These are phyloP conservation scores for Fonsecaea multimorphosa DNA, from an alignment of 2,329 filamentous ascomycete genomes.

Conservation along the genomic window DNA sequence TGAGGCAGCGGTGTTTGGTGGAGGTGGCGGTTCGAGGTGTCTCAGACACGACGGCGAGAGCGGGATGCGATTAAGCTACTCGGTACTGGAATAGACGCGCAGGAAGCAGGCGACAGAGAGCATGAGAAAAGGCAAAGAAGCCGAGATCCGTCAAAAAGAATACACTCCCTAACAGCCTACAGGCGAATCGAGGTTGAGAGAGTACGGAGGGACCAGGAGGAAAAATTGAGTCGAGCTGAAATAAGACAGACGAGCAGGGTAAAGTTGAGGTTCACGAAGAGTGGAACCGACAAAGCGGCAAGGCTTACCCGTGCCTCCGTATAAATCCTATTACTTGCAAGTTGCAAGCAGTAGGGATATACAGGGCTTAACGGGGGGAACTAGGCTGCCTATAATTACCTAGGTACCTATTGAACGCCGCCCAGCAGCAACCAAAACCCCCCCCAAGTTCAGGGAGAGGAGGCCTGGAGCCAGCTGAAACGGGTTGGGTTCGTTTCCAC, in stretches of 20 bases:
- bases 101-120: conserved; percentile 21
- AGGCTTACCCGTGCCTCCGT: conserved; percentile 8
- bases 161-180: conserved; percentile 21
- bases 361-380: background rate
- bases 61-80: conserved; percentile 16
- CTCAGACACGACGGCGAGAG: conserved; percentile 32
- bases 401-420: background rate
- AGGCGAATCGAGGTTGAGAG: conserved; percentile 19
- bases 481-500: conserved; percentile 18
- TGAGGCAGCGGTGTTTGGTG: conserved; percentile 26
- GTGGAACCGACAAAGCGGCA: conserved; percentile 5
- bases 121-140: conserved; percentile 21
- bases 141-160: conserved; percentile 22
- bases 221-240: conserved; percentile 26
- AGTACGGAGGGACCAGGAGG: conserved; percentile 17
- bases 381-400: too few relatives aligned
- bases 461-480: conserved; percentile 17
- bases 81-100: conserved; percentile 23
- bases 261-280: conserved; percentile 8
- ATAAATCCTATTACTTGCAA: too few relatives aligned
- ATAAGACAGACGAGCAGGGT: conserved; percentile 13
- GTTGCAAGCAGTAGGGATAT: too few relatives aligned
- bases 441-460: background rate
- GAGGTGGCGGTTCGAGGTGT: conserved; percentile 31
- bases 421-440: background rate